These are phyloP conservation scores for Nothophaeocryptopus gaeumannii DNA, from an alignment of 2,329 filamentous ascomycete genomes.

Conservation along the genomic window DNA sequence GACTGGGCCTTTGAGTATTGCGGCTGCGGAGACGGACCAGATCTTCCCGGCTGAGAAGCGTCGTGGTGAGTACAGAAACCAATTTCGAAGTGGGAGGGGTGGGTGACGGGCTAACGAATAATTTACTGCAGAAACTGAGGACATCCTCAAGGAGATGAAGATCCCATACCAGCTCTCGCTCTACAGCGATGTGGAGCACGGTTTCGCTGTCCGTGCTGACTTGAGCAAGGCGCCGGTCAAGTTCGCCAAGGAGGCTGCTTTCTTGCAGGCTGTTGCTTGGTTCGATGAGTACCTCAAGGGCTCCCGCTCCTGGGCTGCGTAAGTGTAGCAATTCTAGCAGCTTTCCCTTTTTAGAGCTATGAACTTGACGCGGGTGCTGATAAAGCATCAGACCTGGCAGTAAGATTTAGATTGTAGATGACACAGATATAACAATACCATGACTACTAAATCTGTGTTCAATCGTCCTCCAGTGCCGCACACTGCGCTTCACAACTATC, in stretches of 20 bases:
- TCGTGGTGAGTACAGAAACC: slow-evolving; percentile 24
- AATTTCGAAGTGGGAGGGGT: too few species aligned
- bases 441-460: too few species aligned
- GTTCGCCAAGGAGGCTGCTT: slow-evolving; percentile 79
- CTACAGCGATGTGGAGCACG: slow-evolving; percentile 68
- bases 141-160: slow-evolving; percentile 53
- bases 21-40: slow-evolving; percentile 61
- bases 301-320: slow-evolving; percentile 20
- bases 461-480: too few species aligned
- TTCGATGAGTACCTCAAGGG: slow-evolving; percentile 62
- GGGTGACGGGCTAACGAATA: too few species aligned
- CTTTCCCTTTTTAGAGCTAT: not conserved
- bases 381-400: not conserved
- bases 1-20: slow-evolving; percentile 57
- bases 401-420: not conserved
- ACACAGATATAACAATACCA: too few species aligned
- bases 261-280: slow-evolving; percentile 73
- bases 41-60: slow-evolving; percentile 59
- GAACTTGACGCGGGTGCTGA: not conserved
- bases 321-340: not conserved
- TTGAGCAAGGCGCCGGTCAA: slow-evolving; percentile 54
- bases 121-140: slow-evolving; percentile 49
- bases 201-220: slow-evolving; percentile 71
- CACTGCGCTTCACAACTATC: not conserved
- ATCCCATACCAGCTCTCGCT: slow-evolving; percentile 73